Percentiles rank a stretch among this genome's conserved stretches.
Evolutionary conservation across 352 stramenopile species (phyloP).

Genomic region (Globisporangium abappressorium): DNA sequence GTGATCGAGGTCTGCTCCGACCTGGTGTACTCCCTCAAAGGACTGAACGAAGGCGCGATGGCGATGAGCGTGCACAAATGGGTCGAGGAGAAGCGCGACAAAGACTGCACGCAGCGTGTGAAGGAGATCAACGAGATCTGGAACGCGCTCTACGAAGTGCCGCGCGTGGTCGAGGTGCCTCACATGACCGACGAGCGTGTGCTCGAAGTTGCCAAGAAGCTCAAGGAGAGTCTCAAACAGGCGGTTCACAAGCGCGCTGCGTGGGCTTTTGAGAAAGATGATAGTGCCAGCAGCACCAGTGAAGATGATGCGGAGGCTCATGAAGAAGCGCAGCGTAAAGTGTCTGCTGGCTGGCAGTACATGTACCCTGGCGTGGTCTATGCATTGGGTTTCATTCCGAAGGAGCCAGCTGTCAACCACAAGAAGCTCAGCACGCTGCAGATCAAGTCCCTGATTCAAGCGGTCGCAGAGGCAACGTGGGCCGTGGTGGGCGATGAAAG

Average conservation of each 20-base stretch:
- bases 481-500: constrained; percentile 50
- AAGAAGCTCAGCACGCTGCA: constrained; percentile 80
- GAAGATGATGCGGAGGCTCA: constrained; percentile 1
- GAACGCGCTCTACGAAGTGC: constrained; percentile 57
- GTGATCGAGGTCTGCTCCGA: constrained; percentile 85
- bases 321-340: constrained; percentile 18
- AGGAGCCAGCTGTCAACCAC: constrained; percentile 31
- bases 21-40: constrained; percentile 73
- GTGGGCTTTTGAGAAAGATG: constrained; percentile 46
- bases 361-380: constrained; percentile 78
- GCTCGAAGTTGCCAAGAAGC: constrained; percentile 38
- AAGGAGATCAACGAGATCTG: constrained; percentile 78
- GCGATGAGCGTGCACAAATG: constrained; percentile 88
- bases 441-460: constrained; percentile 85
- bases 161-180: constrained; percentile 65
- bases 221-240: constrained; percentile 39
- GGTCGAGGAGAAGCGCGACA: constrained; percentile 69
- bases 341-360: constrained; percentile 36
- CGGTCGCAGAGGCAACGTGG: constrained; percentile 63
- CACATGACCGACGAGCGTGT: constrained; percentile 46
- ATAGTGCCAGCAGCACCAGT: constrained; percentile 11
- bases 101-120: constrained; percentile 65
- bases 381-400: constrained; percentile 59
- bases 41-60: constrained; percentile 79
- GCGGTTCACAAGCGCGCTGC: constrained; percentile 54